Evolutionary conservation across 176 grass and related monocot genomes (phyloP), one percentile per base, ranked within the genome.

Genomic region (Elymus sibiricus): DNA sequence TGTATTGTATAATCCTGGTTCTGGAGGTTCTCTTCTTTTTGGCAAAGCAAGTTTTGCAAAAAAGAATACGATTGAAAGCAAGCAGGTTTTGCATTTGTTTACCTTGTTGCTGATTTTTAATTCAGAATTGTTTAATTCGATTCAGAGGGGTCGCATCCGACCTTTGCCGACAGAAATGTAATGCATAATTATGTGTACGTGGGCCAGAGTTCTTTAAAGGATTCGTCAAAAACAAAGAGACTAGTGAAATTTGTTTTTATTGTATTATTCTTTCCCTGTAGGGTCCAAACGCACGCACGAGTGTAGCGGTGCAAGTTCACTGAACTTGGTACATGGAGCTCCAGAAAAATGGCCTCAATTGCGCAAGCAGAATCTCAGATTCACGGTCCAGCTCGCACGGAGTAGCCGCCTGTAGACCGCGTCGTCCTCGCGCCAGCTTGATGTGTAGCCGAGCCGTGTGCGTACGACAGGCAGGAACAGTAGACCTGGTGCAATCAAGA

Each of bases 281-380:
- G 76, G 79, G 22, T 42, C 26, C 27, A 77, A 12, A 19, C 8
- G 25, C 37, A 74, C 34, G 14, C 14, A 12, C 12, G 47, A 49
- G 47, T 16, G 7, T 28, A 9, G 1, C n/a, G 19, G 60, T 39
- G 22, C 43, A 27, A 12, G 60, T 58, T 75, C 31, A 66, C 26
- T 76, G 71, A 69, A 76, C 47, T 38, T 38, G 21, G 40, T 66
- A 1, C 73, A 7, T 10, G 43, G 42, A 46, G 27, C 27, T 53
- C 25, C 22, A 15, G 17, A 25, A 39, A 56, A 72, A 72, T 27
- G 24, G 67, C 27, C 74, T 11, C 6, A 78, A 16, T 15, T 70
- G 35, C 13, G 16, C 7, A 31, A 12, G 59, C 70, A 87, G 70
- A 82, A 82, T 75, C 86, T 76, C 39, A 28, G 28, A 47, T 67